Conservation (phyloP, 202 grass and related monocot genomes). For the Setaria italica region DNA sequence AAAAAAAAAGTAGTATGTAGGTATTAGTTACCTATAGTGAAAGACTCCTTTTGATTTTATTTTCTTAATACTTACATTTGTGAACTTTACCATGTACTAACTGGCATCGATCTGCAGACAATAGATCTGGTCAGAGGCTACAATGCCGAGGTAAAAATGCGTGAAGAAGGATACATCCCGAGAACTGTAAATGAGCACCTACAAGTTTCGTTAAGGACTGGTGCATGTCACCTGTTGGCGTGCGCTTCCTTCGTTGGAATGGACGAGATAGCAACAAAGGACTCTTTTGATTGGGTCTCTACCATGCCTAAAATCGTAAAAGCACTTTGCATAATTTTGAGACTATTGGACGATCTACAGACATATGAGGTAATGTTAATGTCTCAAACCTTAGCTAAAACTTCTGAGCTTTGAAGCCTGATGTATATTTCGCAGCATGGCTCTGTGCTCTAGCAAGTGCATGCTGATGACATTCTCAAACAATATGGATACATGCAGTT, state of each 20-base stretch:
- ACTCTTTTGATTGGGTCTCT: slow-evolving; percentile 38
- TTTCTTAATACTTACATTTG: too few relatives aligned
- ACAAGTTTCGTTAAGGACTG: too few relatives aligned
- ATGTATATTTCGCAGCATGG: too few relatives aligned
- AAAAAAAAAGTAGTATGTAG: too few relatives aligned
- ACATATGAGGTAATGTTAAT: slow-evolving; percentile 34
- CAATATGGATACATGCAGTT: background rate
- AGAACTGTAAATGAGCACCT: too few relatives aligned
- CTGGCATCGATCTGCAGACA: slow-evolving; percentile 14
- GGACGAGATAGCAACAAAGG: slow-evolving; percentile 23
- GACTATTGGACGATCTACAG: slow-evolving; percentile 44
- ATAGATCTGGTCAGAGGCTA: slow-evolving; percentile 29
- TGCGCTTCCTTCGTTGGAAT: slow-evolving; percentile 46
- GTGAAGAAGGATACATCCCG: too few relatives aligned
- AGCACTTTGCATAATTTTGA: slow-evolving; percentile 19
- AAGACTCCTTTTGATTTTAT: too few relatives aligned
- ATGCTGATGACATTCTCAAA: too few relatives aligned
- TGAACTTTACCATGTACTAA: background rate
- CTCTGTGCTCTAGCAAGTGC: too few relatives aligned
- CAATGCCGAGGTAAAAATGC: slow-evolving; percentile 35
- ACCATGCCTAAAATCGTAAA: slow-evolving; percentile 30
- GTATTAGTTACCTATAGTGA: too few relatives aligned
- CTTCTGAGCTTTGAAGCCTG: too few relatives aligned
- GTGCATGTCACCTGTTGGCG: background rate
- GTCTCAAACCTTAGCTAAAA: too few relatives aligned